Evolutionary conservation across 495 filamentous ascomycete species (phyloP).

Genomic region (Opeltia flavorubescens): DNA sequence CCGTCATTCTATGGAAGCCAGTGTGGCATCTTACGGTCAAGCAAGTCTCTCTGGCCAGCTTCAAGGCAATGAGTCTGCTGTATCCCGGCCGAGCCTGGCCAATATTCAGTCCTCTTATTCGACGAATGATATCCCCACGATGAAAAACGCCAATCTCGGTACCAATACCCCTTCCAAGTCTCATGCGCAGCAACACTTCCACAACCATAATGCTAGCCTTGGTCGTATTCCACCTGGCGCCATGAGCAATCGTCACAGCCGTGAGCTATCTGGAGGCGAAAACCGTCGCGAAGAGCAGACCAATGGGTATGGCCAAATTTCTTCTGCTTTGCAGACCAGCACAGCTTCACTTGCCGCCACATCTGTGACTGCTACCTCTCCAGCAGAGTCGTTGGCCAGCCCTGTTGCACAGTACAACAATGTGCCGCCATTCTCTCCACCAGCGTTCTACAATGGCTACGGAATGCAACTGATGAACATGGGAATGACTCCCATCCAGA

Average conservation of each 20-base stretch:
- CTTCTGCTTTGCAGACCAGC: constrained; percentile 62
- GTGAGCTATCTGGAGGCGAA: constrained; percentile 43
- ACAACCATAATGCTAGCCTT: constrained; percentile 69
- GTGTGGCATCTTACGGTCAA: constrained; percentile 16
- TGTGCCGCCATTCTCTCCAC: constrained; percentile 21
- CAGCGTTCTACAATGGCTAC: constrained; percentile 34
- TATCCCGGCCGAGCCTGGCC: constrained; percentile 10
- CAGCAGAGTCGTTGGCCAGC: constrained; percentile 22
- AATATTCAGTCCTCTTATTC: constrained; percentile 73
- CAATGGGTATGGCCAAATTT: constrained; percentile 31
- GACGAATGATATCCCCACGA: constrained; percentile 75
- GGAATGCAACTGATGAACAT: constrained; percentile 42
- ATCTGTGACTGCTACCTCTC: constrained; percentile 21
- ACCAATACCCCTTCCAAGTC: constrained; percentile 45
- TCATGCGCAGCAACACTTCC: constrained; percentile 60
- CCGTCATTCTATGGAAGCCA: constrained; percentile 38
- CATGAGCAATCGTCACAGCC: constrained; percentile 48
- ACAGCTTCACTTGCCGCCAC: constrained; percentile 56
- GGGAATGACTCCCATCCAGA: constrained; percentile 42
- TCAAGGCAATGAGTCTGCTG: constrained; percentile 9
- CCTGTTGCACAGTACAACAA: constrained; percentile 22
- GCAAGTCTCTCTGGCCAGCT: constrained; percentile 5
- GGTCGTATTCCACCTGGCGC: constrained; percentile 58
- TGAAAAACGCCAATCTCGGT: constrained; percentile 45
- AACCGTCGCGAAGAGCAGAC: constrained; percentile 19